phyloP scores from a whole-genome alignment of 164 flowering plant genomes.

The Vitis rotundifolia region DNA sequence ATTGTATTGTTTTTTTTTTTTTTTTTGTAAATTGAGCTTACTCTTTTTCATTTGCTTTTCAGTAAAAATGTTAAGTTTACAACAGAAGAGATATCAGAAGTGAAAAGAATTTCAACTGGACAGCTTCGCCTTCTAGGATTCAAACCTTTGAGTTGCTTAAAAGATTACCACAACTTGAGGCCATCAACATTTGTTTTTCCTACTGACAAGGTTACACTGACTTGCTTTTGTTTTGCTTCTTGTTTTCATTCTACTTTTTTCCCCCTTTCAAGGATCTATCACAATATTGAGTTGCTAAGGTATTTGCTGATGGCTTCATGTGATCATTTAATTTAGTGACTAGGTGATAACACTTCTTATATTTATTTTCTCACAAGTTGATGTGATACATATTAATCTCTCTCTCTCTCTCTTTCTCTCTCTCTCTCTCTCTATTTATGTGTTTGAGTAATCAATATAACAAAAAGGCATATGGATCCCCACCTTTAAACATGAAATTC shows the following conservation, averaged over 20 bases:
- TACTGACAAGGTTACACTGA: slow-evolving; percentile 67
- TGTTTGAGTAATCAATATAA: too few species aligned
- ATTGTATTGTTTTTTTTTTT: neutral
- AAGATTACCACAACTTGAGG: slow-evolving; percentile 86
- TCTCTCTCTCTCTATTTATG: too few species aligned
- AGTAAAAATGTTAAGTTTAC: slow-evolving; percentile 69
- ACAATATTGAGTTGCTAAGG: too few species aligned
- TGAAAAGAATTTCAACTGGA: slow-evolving; percentile 71
- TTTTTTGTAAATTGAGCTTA: neutral
- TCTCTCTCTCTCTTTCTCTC: too few species aligned
- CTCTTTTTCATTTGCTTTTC: slow-evolving; percentile 14
- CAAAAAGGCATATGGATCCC: too few species aligned
- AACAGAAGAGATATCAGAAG: slow-evolving; percentile 66
- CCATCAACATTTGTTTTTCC: slow-evolving; percentile 94
- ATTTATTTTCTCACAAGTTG: too few species aligned
- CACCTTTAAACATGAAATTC: too few species aligned
- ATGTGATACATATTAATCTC: too few species aligned
- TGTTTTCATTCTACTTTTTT: neutral
- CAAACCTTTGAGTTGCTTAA: slow-evolving; percentile 87
- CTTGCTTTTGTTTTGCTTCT: slow-evolving; percentile 4
- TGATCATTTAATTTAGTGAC: too few species aligned
- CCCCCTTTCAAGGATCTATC: neutral
- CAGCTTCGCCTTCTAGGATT: slow-evolving; percentile 86
- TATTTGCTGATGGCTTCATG: too few species aligned
- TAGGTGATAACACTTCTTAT: too few species aligned